Evolutionary conservation across 768 basidiomycete species (phyloP), one percentile per base, ranked within the genome.

Genomic region (Naematelia aurantialba): DNA sequence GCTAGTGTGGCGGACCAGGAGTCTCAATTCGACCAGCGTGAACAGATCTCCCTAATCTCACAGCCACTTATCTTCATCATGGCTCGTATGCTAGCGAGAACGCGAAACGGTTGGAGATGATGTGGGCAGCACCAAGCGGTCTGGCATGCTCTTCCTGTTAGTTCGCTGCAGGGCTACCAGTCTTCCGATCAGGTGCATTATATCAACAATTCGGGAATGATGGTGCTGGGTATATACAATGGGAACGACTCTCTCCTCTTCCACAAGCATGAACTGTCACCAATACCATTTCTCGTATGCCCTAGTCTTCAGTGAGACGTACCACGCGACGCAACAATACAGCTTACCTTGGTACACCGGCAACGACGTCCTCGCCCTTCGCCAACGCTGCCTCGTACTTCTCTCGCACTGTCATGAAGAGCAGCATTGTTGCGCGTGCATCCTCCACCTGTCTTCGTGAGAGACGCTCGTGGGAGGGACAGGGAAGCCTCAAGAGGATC

Each of bases 381-480:
- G 42, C 22, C 31, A 75, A 46, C n/a, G 44, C 29, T 13, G 22
- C 48, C 53, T 75, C 73, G 45, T 68, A 75, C 22, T 59, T 59
- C 27, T 71, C 66, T 52, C 73, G 45, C 12, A 71, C 65, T 3
- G 30, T 48, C 60, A 68, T 58, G 75, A 88, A 97, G 31, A 97
- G 80, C 0, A 88, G 90, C 89, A 97, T 94, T 0, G 92, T 87
- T 0, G 92, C 91, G 50, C 91, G 83, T 0, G 93, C 91, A 75
- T 98, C 93, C 22, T 84, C 88, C 1, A 94, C 85, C 92, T 96
- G 60, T 22, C 10, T 8, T 8, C 29, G n/a, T 24, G 49, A n/a
- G 45, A n/a, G 5, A 4, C 5, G 45, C 4, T 24, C 24, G n/a
- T n/a, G n/a, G n/a, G n/a, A n/a, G n/a, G n/a, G n/a, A 44, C 12